Evolutionary conservation across 805 yeast species (phyloP).

Genomic region (Kuraishia floccosa): DNA sequence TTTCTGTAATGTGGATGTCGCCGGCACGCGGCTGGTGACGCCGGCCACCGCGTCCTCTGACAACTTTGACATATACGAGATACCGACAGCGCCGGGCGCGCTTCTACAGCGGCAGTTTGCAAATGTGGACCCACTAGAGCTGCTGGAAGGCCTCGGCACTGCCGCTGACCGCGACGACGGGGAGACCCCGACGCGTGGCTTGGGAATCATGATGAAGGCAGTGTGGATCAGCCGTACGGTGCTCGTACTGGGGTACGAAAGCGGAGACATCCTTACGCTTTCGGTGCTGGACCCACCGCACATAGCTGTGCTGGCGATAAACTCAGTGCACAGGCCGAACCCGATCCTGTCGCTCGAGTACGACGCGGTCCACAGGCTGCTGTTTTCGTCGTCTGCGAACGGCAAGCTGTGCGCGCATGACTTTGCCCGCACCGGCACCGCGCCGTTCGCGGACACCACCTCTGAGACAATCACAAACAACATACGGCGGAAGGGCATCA

Average conservation of each 20-base stretch:
- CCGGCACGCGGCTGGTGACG: slow-evolving; percentile 25
- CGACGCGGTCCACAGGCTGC: slow-evolving; percentile 11
- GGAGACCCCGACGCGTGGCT: slow-evolving; percentile 15
- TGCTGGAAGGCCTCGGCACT: slow-evolving; percentile 8
- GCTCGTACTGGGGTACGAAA: slow-evolving; percentile 57
- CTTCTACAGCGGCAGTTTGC: slow-evolving; percentile 19
- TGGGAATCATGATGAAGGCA: slow-evolving; percentile 62
- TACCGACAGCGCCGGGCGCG: slow-evolving; percentile 10
- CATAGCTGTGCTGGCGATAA: slow-evolving; percentile 7
- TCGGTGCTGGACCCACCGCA: slow-evolving; percentile 9
- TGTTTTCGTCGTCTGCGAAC: slow-evolving; percentile 38
- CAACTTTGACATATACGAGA: slow-evolving; percentile 47
- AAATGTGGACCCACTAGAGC: slow-evolving; percentile 17
- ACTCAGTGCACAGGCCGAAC: slow-evolving; percentile 33
- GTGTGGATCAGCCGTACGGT: slow-evolving; percentile 20
- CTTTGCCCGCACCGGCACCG: too few species aligned
- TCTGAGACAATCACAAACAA: slow-evolving; percentile 2
- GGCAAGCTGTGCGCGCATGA: too few species aligned
- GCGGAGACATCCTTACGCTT: slow-evolving; percentile 43
- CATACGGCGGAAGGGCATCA: slow-evolving; percentile 23
- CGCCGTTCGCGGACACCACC: slow-evolving; percentile 7
- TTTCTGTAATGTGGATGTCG: slow-evolving; percentile 48
- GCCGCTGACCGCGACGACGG: slow-evolving; percentile 5
- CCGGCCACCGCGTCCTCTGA: slow-evolving; percentile 60
- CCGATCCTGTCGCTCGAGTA: slow-evolving; percentile 36